Evolutionary conservation across 75 land plant species (phyloP), one percentile per base, ranked within the genome.

Genomic region (Isoetes taiwanensis): DNA sequence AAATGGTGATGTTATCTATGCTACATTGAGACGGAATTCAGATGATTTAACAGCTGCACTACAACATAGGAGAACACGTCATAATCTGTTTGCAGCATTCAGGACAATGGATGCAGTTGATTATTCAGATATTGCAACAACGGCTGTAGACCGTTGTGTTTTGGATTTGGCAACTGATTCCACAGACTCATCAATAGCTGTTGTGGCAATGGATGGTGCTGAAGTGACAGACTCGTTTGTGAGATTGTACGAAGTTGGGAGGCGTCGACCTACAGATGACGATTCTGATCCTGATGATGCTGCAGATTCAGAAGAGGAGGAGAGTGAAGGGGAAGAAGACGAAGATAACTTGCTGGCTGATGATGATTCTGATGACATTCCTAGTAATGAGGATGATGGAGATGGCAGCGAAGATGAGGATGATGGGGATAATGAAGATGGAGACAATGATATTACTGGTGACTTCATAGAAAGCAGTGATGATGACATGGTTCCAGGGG

Each of bases 251-350:
- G 99, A 94, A 67, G 76, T 94, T 31, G 99, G 99, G 14, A 72
- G 99, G 54, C 64, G 87, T 23, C 74, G 81, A 43, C 82, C 99
- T 1, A 94, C 96, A 11, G 99, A 94, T 48, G 96, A 94, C 67
- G 99, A 94, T 35, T 89, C 96, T 2, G 99, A 94, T 60, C 99
- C 99, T 20, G 99, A 94, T 72, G 99, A 94, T 80, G 86, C 72
- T 12, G 84, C 72, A 0, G 96, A 88, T 50, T 71, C 72, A 2
- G 83, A 79, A 17, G 69, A 66, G 32, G 69, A 66, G 12, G 65
- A 59, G 19, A 48, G 34, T 29, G 69, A 60, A 11, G 64, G 24
- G 1, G 96, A 88, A 1, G 90, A 80, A 8, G 96, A 91, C 1
- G 84, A 83, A 0, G 84, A 81, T n/a, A 90, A 84, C n/a, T n/a